Evolutionary conservation across 768 basidiomycete genomes (phyloP).

Genomic region (Termitomyces sp.): DNA sequence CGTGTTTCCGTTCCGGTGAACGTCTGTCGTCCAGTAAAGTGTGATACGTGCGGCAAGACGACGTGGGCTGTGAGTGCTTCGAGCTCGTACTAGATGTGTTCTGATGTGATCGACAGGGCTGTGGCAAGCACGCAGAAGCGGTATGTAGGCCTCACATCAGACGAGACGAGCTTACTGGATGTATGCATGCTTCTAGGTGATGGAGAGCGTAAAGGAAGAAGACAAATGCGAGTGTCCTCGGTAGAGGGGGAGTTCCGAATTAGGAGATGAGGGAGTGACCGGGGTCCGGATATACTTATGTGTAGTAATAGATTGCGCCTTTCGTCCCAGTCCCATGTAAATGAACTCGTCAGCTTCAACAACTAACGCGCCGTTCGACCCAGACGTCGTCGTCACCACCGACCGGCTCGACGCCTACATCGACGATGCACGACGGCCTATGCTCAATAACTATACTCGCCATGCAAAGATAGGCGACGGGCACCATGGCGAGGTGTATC

Average conservation of each 20-base stretch:
- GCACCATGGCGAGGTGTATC: slow-evolving; percentile 87
- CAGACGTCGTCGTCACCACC: slow-evolving; percentile 49
- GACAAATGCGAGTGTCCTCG: slow-evolving; percentile 42
- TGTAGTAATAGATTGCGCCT: no score
- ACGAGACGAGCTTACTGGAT: no score
- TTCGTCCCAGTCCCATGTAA: no score
- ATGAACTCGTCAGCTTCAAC: no score
- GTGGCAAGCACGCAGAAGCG: slow-evolving; percentile 60
- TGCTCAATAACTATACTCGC: slow-evolving; percentile 87
- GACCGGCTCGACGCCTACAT: slow-evolving; percentile 37
- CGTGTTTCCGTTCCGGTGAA: slow-evolving; percentile 37
- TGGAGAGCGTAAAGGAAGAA: slow-evolving; percentile 43
- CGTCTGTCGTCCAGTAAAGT: slow-evolving; percentile 54
- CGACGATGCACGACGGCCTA: slow-evolving; percentile 34
- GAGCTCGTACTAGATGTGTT: no score
- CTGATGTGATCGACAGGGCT: slow-evolving; percentile 57
- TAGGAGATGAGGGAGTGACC: slow-evolving; percentile 15
- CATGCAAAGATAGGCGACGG: slow-evolving; percentile 77
- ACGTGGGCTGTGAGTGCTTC: slow-evolving; percentile 61
- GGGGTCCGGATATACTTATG: no score
- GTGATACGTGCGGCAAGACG: slow-evolving; percentile 60
- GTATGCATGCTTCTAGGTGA: no score
- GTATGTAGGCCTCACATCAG: slow-evolving; percentile 38
- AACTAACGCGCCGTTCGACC: slow-evolving; percentile 31
- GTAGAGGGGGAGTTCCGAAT: slow-evolving; percentile 8